These are phyloP conservation scores for Puccinellia tenuiflora DNA, from an alignment of 176 grass and related monocot genomes.

Conservation along the genomic window DNA sequence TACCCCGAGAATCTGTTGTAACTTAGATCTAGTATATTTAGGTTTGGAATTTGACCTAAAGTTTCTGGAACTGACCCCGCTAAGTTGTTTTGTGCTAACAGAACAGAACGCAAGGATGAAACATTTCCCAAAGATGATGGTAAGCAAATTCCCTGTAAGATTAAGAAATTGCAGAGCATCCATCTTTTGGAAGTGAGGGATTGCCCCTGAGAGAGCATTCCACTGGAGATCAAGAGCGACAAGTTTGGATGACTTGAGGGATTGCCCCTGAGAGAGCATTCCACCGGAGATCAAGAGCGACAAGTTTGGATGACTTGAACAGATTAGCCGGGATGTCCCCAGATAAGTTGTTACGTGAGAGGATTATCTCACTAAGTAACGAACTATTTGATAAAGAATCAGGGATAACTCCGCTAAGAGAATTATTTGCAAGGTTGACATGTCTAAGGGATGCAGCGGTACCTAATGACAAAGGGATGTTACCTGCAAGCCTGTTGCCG, in stretches of 20 bases:
- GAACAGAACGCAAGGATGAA: slow-evolving; percentile 11
- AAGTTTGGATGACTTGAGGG: slow-evolving; percentile 31
- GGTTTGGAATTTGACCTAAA: background rate
- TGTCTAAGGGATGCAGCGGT: background rate
- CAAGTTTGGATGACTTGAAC: slow-evolving; percentile 26
- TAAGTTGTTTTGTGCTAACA: slow-evolving; percentile 8
- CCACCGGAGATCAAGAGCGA: background rate
- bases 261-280: background rate
- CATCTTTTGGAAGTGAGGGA: slow-evolving; percentile 6
- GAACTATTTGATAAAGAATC: background rate
- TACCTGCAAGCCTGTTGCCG: background rate
- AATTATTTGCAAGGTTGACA: slow-evolving; percentile 12
- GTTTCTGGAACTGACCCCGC: background rate
- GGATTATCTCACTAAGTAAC: background rate
- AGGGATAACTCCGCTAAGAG: slow-evolving; percentile 15
- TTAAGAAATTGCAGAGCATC: background rate
- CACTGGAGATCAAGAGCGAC: background rate
- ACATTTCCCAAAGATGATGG: slow-evolving; percentile 25
- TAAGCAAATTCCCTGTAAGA: background rate
- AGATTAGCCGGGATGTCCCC: slow-evolving; percentile 13
- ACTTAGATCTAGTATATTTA: background rate
- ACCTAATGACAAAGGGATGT: slow-evolving; percentile 19
- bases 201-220: background rate
- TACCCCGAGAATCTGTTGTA: background rate
- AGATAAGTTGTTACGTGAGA: slow-evolving; percentile 12